Conservation (phyloP, 257 asterid species). For the Echites panduratus region DNA sequence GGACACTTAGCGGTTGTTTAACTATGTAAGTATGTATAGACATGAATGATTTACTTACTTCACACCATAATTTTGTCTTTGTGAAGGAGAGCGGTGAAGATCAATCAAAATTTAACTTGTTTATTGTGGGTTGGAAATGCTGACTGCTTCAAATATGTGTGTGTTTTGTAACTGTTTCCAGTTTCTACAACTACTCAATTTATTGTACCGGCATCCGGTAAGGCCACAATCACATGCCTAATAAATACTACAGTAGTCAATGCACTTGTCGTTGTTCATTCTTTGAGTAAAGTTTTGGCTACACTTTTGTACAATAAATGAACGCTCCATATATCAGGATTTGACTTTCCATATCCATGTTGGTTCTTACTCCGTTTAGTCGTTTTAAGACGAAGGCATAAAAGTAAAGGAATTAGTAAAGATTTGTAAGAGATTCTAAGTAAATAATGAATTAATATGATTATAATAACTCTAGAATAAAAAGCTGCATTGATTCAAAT, state of each 20-base stretch:
- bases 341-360: background rate
- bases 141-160: background rate
- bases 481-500: no score
- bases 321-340: constrained; percentile 3
- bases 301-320: constrained; percentile 2
- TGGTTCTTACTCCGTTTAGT: no score
- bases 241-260: constrained; percentile 5
- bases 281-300: background rate
- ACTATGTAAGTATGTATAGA: no score
- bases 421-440: no score
- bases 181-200: constrained; percentile 2
- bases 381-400: no score
- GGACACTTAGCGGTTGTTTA: no score
- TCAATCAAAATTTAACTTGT: background rate
- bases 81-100: no score
- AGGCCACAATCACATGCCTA: constrained; percentile 12
- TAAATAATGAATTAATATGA: no score
- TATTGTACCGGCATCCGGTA: constrained; percentile 6
- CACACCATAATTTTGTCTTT: background rate
- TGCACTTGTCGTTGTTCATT: background rate
- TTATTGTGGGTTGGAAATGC: background rate
- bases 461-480: no score
- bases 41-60: background rate
- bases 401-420: no score
- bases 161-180: background rate